Conservation (phyloP, 805 yeast genomes). For the Pichia exigua region DNA sequence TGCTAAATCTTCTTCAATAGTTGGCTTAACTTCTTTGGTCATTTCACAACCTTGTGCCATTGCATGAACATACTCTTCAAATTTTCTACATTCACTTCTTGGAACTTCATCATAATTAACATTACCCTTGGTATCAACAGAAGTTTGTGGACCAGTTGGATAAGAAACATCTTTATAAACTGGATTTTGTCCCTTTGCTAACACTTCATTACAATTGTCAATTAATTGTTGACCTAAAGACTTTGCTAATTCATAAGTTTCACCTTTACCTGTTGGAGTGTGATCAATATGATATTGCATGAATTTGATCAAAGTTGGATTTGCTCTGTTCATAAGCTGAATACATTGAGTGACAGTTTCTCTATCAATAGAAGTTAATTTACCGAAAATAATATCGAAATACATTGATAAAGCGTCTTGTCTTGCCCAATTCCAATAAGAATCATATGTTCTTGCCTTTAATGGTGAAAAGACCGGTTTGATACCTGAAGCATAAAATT, state of each 20-base stretch:
- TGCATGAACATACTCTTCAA: slow-evolving; percentile 90
- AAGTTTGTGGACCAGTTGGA: slow-evolving; percentile 93
- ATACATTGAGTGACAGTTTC: slow-evolving; percentile 95
- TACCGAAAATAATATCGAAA: slow-evolving; percentile 93
- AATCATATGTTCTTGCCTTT: slow-evolving; percentile 94
- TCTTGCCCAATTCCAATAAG: slow-evolving; percentile 99
- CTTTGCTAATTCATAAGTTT: slow-evolving; percentile 85
- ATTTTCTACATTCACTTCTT: slow-evolving; percentile 85
- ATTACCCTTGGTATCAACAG: slow-evolving; percentile 81
- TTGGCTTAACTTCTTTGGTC: slow-evolving; percentile 62
- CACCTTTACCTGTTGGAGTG: slow-evolving; percentile 80
- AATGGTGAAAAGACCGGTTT: slow-evolving; percentile 82
- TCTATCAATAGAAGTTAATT: slow-evolving; percentile 82
- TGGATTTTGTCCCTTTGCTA: slow-evolving; percentile 71
- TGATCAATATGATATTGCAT: slow-evolving; percentile 92
- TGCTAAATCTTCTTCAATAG: slow-evolving; percentile 78
- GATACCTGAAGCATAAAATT: slow-evolving; percentile 86
- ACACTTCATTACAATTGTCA: slow-evolving; percentile 88
- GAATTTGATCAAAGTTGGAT: slow-evolving; percentile 85
- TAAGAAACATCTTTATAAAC: slow-evolving; percentile 91
- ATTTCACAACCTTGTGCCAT: slow-evolving; percentile 93
- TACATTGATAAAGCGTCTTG: slow-evolving; percentile 92
- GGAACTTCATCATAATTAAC: slow-evolving; percentile 76
- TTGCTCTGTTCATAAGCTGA: slow-evolving; percentile 95
- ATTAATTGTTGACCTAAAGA: slow-evolving; percentile 87